Base-by-base conservation (phyloP, 2,329 filamentous ascomycete genomes). In the Phaeosphaeria sp. region DNA sequence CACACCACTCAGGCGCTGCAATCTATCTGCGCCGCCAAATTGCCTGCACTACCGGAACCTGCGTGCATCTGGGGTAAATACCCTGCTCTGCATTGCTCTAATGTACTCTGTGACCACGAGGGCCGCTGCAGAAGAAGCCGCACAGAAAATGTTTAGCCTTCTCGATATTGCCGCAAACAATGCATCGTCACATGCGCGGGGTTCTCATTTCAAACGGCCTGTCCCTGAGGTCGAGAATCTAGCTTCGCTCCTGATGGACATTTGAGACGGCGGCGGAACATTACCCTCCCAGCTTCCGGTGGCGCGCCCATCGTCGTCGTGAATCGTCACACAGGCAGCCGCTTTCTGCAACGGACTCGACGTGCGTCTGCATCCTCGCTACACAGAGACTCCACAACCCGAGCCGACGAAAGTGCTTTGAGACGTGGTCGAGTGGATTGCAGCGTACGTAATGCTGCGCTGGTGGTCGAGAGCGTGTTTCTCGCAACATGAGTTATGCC, bases 1-100 rank as follows among this genome's bases (percentile, higher is more conserved):
- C 39, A 59, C 50, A 56, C 60, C 57, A 65, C 43, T 62, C 60
- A 56, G 49, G 27, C 11, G 30, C 30, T 55, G 62, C 63, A 69
- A 74, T 75, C 60, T 74, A 68, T 60, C 50, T 49, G 56, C 46
- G 48, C 56, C 55, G 45, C 61, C 59, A 67, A 53, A 61, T 66
- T 65, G 61, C 52, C 52, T 51, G 55, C 64, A 66, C 63, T 64
- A 61, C 72, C 69, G 71, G 71, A 66, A 72, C 59, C 69, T 74
- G 65, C 71, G 68, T 65, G 60, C 58, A 60, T 66, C 71, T 70
- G 68, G 73, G 71, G 71, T 69, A 72, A 65, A 50, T 42, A 59
- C 61, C 57, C 63, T 73, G 65, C 56, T 44, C 58, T 59, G 49
- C 30, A 36, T 6, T 36, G 30, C 30, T 36, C 30, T 7, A 13